Conservation (phyloP, 1,284 basidiomycete species). For the Ustanciosporium gigantosporum region DNA sequence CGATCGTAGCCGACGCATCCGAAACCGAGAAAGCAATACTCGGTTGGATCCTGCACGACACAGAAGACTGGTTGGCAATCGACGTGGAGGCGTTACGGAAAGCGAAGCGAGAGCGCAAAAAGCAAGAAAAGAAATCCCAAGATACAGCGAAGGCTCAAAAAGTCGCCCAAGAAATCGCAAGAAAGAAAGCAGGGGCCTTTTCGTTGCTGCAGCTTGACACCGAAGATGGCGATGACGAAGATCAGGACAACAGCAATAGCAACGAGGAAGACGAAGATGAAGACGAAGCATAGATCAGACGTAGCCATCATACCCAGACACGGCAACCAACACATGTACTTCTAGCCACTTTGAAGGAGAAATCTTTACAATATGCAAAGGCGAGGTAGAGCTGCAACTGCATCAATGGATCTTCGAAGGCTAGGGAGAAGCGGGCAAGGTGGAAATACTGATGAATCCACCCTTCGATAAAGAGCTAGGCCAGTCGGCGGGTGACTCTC, state of each 20-base stretch:
- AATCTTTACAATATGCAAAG: too few relatives aligned
- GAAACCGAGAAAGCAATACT: constrained; percentile 21
- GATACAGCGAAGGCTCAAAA: constrained; percentile 9
- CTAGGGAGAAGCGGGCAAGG: too few relatives aligned
- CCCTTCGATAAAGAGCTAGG: constrained; percentile 31
- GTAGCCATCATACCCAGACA: too few relatives aligned
- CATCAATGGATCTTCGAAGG: too few relatives aligned
- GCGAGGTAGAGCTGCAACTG: too few relatives aligned
- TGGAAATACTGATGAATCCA: constrained; percentile 20
- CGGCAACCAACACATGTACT: too few relatives aligned
- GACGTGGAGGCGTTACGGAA: constrained; percentile 37
- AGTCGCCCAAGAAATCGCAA: constrained; percentile 15
- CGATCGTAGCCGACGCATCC: constrained; percentile 4
- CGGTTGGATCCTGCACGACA: constrained; percentile 29
- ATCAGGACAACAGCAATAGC: too few relatives aligned
- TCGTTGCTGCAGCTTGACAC: constrained; percentile 19
- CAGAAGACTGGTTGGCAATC: constrained; percentile 26
- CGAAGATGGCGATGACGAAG: constrained; percentile 4
- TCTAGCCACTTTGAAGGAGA: too few relatives aligned
- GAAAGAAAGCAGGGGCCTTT: constrained; percentile 12
- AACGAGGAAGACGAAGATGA: constrained; percentile 17
- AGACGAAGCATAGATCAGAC: too few relatives aligned
- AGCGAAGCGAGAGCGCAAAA: constrained; percentile 31
- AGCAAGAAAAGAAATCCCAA: constrained; percentile 28
- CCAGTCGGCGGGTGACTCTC: constrained; percentile 3